Evolutionary conservation across 495 filamentous ascomycete species (phyloP).

Genomic region (Trichoderma reesei): DNA sequence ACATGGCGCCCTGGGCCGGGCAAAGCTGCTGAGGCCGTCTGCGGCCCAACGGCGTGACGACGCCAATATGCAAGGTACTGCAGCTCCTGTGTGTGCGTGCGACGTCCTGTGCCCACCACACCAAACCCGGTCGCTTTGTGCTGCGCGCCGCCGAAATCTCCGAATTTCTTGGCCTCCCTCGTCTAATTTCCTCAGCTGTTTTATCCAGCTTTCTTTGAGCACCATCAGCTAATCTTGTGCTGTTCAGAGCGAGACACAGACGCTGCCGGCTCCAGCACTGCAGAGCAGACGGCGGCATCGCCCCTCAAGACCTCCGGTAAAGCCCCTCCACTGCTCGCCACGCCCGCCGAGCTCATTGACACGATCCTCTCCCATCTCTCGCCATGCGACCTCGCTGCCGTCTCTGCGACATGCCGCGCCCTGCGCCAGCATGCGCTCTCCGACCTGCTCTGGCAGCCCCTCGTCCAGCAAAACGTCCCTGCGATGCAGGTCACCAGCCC

Average conservation of each 20-base stretch:
- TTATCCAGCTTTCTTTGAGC: no score
- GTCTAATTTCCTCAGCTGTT: no score
- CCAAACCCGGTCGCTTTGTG: not conserved
- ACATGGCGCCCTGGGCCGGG: slow-evolving; percentile 10
- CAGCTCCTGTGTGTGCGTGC: no score
- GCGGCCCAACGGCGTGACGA: not conserved
- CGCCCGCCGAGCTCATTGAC: slow-evolving; percentile 57
- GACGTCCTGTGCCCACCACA: not conserved
- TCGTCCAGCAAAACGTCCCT: slow-evolving; percentile 55
- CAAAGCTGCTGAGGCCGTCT: slow-evolving; percentile 10
- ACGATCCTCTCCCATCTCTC: slow-evolving; percentile 51
- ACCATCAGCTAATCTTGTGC: no score
- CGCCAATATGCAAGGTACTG: slow-evolving; percentile 7
- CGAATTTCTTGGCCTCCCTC: no score
- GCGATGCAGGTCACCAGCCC: slow-evolving; percentile 40
- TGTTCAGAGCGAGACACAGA: not conserved
- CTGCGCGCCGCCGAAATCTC: no score
- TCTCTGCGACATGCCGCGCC: slow-evolving; percentile 45
- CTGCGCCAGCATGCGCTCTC: slow-evolving; percentile 41
- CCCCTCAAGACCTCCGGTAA: not conserved
- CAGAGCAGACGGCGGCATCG: not conserved
- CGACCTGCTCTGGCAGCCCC: slow-evolving; percentile 53
- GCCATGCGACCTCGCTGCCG: slow-evolving; percentile 43
- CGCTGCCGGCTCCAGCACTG: not conserved
- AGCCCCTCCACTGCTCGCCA: slow-evolving; percentile 24